Percentiles rank a stretch among this genome's conserved stretches.
These are phyloP conservation scores for Phellinidium pouzarii DNA, from an alignment of 1,284 basidiomycete species.

Conservation along the genomic window DNA sequence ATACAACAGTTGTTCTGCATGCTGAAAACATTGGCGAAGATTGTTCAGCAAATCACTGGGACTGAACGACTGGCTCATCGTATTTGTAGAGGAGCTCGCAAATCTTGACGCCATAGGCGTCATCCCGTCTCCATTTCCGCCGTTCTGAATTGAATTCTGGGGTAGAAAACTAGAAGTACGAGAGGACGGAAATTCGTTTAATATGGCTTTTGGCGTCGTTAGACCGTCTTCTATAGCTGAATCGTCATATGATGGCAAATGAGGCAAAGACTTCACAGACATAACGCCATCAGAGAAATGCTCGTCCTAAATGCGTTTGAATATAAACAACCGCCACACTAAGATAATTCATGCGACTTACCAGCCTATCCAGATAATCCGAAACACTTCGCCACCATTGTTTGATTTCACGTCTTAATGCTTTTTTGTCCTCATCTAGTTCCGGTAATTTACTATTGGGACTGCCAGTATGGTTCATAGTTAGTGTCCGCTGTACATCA, in stretches of 20 bases:
- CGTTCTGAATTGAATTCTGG: conserved; percentile 1
- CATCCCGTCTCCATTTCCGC: no score
- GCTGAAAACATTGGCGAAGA: conserved; percentile 51
- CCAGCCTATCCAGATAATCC: conserved; percentile 54
- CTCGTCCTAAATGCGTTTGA: conserved; percentile 35
- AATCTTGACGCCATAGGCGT: no score
- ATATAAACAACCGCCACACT: neutral
- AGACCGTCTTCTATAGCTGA: conserved; percentile 20
- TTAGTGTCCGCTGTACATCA: neutral
- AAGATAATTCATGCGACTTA: conserved; percentile 27
- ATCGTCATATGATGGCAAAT: conserved; percentile 25
- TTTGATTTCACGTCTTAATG: conserved; percentile 51
- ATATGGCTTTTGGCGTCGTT: conserved; percentile 26
- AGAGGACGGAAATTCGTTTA: no score
- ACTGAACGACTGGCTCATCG: conserved; percentile 25
- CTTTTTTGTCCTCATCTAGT: conserved; percentile 37
- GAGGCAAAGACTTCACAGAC: conserved; percentile 22
- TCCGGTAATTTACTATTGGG: conserved; percentile 6
- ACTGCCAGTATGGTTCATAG: neutral
- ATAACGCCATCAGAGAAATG: conserved; percentile 8
- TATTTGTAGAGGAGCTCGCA: conserved; percentile 16
- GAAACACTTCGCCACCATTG: conserved; percentile 58
- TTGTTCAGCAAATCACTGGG: conserved; percentile 38
- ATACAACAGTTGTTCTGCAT: conserved; percentile 53
- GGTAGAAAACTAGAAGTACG: conserved; percentile 17